Percentiles rank a stretch among this genome's conserved stretches.
These are phyloP conservation scores for Penicillium sp. DNA, from an alignment of 2,329 filamentous ascomycete species.

Conservation along the genomic window DNA sequence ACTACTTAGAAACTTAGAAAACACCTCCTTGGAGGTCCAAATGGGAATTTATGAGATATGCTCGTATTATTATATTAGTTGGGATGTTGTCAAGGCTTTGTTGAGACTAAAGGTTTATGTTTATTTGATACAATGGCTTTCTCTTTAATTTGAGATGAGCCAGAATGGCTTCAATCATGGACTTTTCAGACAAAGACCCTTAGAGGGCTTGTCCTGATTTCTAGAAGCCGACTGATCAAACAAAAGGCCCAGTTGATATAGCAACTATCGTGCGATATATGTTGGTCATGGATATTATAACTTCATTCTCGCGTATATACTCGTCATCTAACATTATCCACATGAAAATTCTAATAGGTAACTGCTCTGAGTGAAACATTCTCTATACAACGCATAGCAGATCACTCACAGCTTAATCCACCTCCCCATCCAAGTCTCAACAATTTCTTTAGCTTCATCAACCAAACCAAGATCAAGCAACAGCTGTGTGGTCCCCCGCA, in stretches of 20 bases:
- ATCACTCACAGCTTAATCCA: slow-evolving; percentile 53
- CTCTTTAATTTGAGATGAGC: not conserved
- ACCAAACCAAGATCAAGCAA: slow-evolving; percentile 63
- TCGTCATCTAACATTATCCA: not conserved
- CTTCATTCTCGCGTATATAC: not conserved
- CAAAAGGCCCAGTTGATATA: too few species aligned
- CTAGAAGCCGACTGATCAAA: not conserved
- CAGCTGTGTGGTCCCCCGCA: slow-evolving; percentile 64
- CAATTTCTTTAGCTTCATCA: slow-evolving; percentile 66
- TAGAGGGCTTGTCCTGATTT: rapidly evolving
- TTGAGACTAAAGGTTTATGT: not conserved
- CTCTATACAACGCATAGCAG: not conserved
- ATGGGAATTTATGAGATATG: not conserved
- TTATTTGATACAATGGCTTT: not conserved
- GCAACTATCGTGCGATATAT: not conserved
- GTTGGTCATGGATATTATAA: not conserved
- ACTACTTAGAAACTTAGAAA: too few species aligned
- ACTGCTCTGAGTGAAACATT: not conserved
- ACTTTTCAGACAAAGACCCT: not conserved
- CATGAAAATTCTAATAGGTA: not conserved
- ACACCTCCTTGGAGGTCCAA: not conserved
- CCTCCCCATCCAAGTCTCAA: slow-evolving; percentile 67
- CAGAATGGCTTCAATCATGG: not conserved
- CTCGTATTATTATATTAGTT: not conserved
- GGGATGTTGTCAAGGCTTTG: not conserved